Evolutionary conservation across 2,329 filamentous ascomycete species (phyloP), one percentile per base, ranked within the genome.

Genomic region (Colletotrichum higginsianum): DNA sequence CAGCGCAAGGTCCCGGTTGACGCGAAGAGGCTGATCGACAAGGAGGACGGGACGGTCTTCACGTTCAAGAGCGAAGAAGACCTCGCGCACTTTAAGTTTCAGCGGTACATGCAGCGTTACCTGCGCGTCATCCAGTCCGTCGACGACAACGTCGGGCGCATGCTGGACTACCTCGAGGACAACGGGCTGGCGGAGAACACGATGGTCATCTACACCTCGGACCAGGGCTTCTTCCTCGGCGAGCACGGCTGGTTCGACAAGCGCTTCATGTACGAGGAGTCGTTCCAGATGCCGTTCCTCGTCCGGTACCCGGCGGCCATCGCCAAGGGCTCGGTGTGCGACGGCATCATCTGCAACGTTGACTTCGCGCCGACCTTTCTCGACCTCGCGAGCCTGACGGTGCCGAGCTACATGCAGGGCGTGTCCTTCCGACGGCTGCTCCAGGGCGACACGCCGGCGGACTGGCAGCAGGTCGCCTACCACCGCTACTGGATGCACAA

Each of bases 171-270:
- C 53, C 79, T 88, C 1, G 85, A 87, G 15, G 74, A 75, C 0
- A 79, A 84, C 11, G 82, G 77, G 0, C 76, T 88, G 0, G 77
- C 82, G 0, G 79, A 86, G 0, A 83, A 87, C 73, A 88, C 86
- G 0, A 77, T 88, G 3, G 83, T 88, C 2, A 80, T 88, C n/a
- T 88, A 88, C 72, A 87, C 84, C 0, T 87, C 85, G 0, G 86
- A 88, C 73, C 86, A 88, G 71, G 87, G 87, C 7, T 88, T 88
- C 79, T 89, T 88, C 76, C 82, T 89, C 0, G 86, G 86, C 9
- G 87, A 89, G 69, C 87, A 89, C 71, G 86, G 87, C 64, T 89
- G 86, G 86, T 88, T 88, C 74, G 87, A 88, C 76, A 89, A 89
- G 78, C 83, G 87, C 3, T 88, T 89, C 76, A 88, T 89, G 84